These are phyloP conservation scores for Pseudonitzschia multiseries DNA, from an alignment of 108 stramenopile species.

Conservation along the genomic window DNA sequence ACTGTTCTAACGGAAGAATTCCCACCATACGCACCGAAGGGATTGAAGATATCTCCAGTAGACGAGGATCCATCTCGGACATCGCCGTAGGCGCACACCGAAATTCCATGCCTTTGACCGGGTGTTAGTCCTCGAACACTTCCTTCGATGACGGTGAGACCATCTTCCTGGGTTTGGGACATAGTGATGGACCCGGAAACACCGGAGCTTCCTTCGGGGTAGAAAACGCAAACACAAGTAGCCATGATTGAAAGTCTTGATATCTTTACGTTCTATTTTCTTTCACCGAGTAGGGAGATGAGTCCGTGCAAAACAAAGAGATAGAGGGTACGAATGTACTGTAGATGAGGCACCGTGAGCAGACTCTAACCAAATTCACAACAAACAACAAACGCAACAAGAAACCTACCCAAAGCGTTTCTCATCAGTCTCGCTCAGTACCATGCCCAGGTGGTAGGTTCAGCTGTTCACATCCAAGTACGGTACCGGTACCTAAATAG, in stretches of 20 bases:
- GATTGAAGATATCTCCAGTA: slow-evolving; percentile 89
- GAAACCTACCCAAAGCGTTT: not conserved
- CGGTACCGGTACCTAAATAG: too few species aligned
- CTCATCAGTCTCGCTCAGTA: not conserved
- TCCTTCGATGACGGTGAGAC: slow-evolving; percentile 67
- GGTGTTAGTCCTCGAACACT: slow-evolving; percentile 77
- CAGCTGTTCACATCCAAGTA: too few species aligned
- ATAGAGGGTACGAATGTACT: not conserved
- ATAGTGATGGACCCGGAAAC: slow-evolving; percentile 56
- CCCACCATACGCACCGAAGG: slow-evolving; percentile 67
- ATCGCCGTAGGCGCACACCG: slow-evolving; percentile 84
- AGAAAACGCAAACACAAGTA: slow-evolving; percentile 44
- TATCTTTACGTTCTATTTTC: not conserved
- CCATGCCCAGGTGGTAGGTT: not conserved
- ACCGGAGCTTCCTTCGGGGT: slow-evolving; percentile 36
- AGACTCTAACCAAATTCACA: not conserved
- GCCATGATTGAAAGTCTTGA: slow-evolving; percentile 28
- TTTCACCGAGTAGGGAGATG: not conserved
- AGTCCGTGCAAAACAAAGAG: slow-evolving; percentile 3
- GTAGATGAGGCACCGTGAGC: not conserved
- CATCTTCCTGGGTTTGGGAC: slow-evolving; percentile 67
- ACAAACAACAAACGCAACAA: slow-evolving; percentile 1
- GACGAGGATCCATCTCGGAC: slow-evolving; percentile 68
- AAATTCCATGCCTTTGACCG: slow-evolving; percentile 85
- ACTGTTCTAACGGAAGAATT: too few species aligned